Conservation (phyloP, 192 early-diverging fungal genomes). For the Backusella tuberculispora region DNA sequence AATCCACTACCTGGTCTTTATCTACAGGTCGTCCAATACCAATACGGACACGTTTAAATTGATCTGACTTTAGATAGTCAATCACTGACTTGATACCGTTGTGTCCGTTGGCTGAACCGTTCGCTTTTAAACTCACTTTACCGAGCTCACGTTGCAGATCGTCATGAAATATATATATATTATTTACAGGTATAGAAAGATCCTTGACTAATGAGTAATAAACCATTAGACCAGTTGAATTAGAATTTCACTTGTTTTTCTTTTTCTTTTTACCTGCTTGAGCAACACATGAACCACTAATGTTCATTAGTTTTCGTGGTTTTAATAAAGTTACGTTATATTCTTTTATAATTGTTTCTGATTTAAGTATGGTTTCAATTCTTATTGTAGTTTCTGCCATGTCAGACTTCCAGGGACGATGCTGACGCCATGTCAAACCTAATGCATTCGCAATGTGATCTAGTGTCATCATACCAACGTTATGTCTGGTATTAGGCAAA, state of each 20-base stretch:
- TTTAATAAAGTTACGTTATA: conserved; percentile 61
- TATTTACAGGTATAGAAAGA: conserved; percentile 41
- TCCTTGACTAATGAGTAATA: conserved; percentile 45
- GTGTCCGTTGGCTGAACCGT: conserved; percentile 73
- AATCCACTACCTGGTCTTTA: conserved; percentile 52
- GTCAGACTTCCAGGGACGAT: conserved; percentile 35
- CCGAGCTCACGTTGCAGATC: conserved; percentile 73
- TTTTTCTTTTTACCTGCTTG: conserved; percentile 56
- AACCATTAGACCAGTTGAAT: not conserved
- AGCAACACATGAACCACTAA: conserved; percentile 62
- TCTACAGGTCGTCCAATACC: conserved; percentile 68
- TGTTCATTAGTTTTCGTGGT: conserved; percentile 69
- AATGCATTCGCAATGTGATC: conserved; percentile 54
- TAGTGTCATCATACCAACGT: conserved; percentile 72
- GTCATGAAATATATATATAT: conserved; percentile 72
- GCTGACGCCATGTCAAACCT: conserved; percentile 47
- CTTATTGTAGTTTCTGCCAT: not conserved
- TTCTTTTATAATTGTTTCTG: conserved; percentile 33
- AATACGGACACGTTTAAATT: conserved; percentile 64
- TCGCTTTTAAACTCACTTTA: conserved; percentile 58
- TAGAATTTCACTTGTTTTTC: not conserved
- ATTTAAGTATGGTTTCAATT: conserved; percentile 4
- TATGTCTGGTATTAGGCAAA: conserved; percentile 69
- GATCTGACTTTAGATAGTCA: conserved; percentile 49
- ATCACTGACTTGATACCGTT: conserved; percentile 76